Evolutionary conservation across 371 early-diverging fungal species (phyloP).

Genomic region (Apophysomyces ossiformis): DNA sequence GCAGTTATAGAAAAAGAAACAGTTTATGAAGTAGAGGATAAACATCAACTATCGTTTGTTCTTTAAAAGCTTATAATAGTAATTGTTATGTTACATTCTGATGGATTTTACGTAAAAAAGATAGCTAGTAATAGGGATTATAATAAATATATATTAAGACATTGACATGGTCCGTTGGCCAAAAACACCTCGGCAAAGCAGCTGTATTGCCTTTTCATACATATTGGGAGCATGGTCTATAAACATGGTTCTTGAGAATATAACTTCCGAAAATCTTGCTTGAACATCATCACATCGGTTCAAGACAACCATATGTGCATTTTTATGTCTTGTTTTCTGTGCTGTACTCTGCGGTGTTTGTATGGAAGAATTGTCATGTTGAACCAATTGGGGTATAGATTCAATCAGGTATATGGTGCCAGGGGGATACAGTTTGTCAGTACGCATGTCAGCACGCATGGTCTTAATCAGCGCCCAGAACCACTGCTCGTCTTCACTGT

Average conservation of each 20-base stretch:
- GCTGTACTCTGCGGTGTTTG: conserved; percentile 26
- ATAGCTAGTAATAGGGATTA: no score
- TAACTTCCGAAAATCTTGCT: conserved; percentile 68
- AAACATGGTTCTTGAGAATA: conserved; percentile 74
- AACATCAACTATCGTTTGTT: no score
- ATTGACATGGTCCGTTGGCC: conserved; percentile 5
- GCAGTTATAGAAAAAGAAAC: no score
- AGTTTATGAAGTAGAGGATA: no score
- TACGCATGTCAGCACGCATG: conserved; percentile 78
- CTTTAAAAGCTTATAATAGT: no score
- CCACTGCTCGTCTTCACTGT: conserved; percentile 71
- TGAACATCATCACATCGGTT: conserved; percentile 70
- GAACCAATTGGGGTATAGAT: conserved; percentile 35
- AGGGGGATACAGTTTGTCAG: conserved; percentile 85
- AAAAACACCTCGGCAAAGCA: conserved; percentile 36
- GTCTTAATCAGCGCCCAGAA: conserved; percentile 82
- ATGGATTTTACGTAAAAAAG: no score
- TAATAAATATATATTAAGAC: neutral
- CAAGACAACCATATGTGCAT: conserved; percentile 54
- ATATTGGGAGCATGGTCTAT: conserved; percentile 72
- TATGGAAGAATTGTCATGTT: neutral
- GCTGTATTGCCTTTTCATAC: conserved; percentile 61
- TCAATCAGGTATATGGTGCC: conserved; percentile 71
- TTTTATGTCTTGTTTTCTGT: conserved; percentile 29
- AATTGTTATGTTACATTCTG: no score